Base-by-base conservation (phyloP, 495 filamentous ascomycete species). In the Tuber brumale region DNA sequence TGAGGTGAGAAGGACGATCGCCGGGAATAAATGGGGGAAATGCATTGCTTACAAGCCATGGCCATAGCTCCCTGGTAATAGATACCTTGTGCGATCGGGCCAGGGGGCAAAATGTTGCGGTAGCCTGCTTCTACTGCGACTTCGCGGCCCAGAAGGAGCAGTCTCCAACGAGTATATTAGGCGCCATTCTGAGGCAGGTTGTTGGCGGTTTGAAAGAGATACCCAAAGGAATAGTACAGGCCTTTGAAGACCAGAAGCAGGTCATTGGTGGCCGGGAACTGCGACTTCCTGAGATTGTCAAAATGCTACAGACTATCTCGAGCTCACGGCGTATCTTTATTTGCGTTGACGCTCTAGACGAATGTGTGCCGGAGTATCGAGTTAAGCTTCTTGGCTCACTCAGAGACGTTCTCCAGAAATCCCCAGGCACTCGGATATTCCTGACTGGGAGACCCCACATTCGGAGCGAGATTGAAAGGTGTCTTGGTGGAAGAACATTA, bases 121-220 rank as follows among this genome's bases (percentile, higher is more conserved):
- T 57, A 57, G 23, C 51, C 51, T 57, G 51, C 51, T 57, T 57
- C 8, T 57, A 57, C 51, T 57, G 51, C 51, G 51, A 57, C 51
- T 57, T 57, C 23, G 4, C 51, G 9, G 51, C 51, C 23, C 51
- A 4, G 51, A 27, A 27, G 8, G 51, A 57, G n/a, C 51, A 57
- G 51, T 57, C 51, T 57, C 51, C 51, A 57, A 57, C 51, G 3
- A 57, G n/a, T 27, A 57, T 57, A 3, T 27, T 57, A 27, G 23
- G 51, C 4, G 51, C 51, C 51, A 27, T 57, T 8, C n/a, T 57
- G 23, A 57, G 4, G 51, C 51, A 57, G 18, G 23, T 57, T 27
- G 51, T 57, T 27, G 3, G n/a, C n/a, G 23, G 51, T 2, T 57
- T 57, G 10, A 57, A 57, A 57, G 51, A 57, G 23, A 57, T 57